Evolutionary conservation across 2,329 filamentous ascomycete genomes (phyloP).

Genomic region (Alternaria arborescens): DNA sequence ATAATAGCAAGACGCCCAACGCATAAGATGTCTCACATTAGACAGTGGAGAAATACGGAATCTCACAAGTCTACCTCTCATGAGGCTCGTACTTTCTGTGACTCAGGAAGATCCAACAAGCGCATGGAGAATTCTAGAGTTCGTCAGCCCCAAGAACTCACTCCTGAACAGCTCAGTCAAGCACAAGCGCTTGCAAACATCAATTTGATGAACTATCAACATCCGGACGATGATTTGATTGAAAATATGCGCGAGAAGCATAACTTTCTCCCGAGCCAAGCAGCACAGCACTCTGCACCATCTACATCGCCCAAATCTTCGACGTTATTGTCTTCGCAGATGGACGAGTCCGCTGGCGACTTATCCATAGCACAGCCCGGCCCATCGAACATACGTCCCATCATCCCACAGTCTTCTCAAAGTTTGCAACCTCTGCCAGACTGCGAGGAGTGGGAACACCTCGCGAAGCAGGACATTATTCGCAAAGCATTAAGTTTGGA

Average conservation of each 20-base stretch:
- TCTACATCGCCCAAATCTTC: neutral
- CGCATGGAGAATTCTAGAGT: neutral
- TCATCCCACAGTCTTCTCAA: neutral
- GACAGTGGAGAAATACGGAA: neutral
- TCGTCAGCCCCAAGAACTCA: neutral
- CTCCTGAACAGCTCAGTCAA: neutral
- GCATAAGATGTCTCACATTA: neutral
- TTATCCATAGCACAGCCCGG: neutral
- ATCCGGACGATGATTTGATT: neutral
- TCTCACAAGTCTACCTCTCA: neutral
- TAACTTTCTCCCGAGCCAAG: neutral
- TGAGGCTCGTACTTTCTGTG: neutral
- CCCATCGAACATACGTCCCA: neutral
- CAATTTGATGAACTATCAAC: conserved; percentile 6
- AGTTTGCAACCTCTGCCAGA: neutral
- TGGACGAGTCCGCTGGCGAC: neutral
- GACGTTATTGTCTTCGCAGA: neutral
- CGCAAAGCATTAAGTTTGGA: conserved; percentile 7
- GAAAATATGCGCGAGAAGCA: neutral
- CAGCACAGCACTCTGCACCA: neutral
- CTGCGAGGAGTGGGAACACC: conserved; percentile 1
- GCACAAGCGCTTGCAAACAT: conserved; percentile 9
- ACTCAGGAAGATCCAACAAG: neutral
- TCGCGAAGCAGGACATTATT: conserved; percentile 1
- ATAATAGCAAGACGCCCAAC: neutral